Evolutionary conservation across 176 grass and related monocot genomes (phyloP), one percentile per base, ranked within the genome.

Genomic region (Oryza meyeriana): DNA sequence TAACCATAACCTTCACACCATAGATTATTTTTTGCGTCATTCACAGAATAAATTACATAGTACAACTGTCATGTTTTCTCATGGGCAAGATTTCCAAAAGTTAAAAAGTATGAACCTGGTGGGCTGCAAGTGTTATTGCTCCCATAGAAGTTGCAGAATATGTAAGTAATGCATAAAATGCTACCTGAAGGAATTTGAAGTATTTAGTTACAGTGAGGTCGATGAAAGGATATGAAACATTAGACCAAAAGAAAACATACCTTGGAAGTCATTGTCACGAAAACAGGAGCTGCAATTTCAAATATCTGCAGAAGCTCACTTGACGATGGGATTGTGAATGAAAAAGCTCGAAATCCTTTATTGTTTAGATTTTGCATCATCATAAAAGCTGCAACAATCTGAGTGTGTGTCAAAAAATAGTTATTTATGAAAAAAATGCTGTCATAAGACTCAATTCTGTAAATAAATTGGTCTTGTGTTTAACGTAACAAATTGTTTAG

Each of bases 201-300:
- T 66, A 70, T 71, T 76, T 68, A 68, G 17, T 57, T 75, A 84
- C 8, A 65, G 13, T 71, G 26, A 68, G 32, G 30, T 7, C 22
- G 50, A 62, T 42, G 35, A 67, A 79, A 72, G 28, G 44, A 64
- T 25, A 73, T 24, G 68, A n/a, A 81, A 24, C 14, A 40, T 17
- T 27, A 20, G 10, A 70, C 0, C 4, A 10, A 28, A 2, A 85
- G 13, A 64, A 84, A 88, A 69, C 55, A 44, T 83, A 98, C 95
- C 95, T 98, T 98, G 42, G 95, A 93, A 58, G 90, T 91, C 92
- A 95, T 95, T 75, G 95, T 98, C 84, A 98, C 82, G 76, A 98
- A 98, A 62, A 98, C 92, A 57, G 95, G 95, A 85, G 95, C 95
- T 71, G 95, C 90, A 48, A 98, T 89, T 84, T 87, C 88, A 84